phyloP scores from a whole-genome alignment of 1,139 yeast species.

The Torulaspora globosa region DNA sequence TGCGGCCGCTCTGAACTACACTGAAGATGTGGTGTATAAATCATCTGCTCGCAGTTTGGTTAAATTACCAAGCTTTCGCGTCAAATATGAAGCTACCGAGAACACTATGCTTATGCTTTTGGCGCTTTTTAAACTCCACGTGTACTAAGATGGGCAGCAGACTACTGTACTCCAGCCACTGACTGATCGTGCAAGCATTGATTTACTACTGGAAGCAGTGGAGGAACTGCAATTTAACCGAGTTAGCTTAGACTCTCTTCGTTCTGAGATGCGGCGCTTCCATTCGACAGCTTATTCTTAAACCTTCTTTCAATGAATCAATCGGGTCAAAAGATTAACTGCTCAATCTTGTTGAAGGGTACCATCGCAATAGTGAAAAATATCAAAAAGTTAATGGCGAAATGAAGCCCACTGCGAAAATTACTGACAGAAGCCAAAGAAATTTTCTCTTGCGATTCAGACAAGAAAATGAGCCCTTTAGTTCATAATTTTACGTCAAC shows the following conservation, averaged over 20 bases:
- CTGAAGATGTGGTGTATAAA: slow-evolving; percentile 14
- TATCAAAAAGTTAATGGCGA: slow-evolving; percentile 17
- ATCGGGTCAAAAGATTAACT: slow-evolving; percentile 40
- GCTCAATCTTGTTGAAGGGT: slow-evolving; percentile 40
- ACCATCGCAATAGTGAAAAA: slow-evolving; percentile 21
- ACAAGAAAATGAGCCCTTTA: slow-evolving; percentile 26
- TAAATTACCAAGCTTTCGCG: slow-evolving; percentile 35
- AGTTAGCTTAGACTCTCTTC: slow-evolving; percentile 23
- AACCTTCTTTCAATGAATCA: slow-evolving; percentile 31
- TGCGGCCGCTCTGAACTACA: slow-evolving; percentile 37
- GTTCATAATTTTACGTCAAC: slow-evolving; percentile 39
- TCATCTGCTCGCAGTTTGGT: slow-evolving; percentile 9
- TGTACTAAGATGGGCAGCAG: slow-evolving; percentile 47
- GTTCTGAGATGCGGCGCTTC: slow-evolving; percentile 30
- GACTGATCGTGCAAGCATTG: slow-evolving; percentile 38
- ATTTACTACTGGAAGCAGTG: slow-evolving; percentile 39
- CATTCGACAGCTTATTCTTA: slow-evolving; percentile 40
- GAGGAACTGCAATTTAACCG: slow-evolving; percentile 34
- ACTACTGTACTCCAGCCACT: slow-evolving; percentile 44
- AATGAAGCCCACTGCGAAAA: slow-evolving; percentile 14
- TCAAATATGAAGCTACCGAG: slow-evolving; percentile 41
- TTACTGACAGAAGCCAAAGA: slow-evolving; percentile 35
- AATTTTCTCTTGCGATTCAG: slow-evolving; percentile 33
- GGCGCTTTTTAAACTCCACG: slow-evolving; percentile 40
- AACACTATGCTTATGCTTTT: slow-evolving; percentile 43